Base-by-base conservation (phyloP, 208 protist species). In the Polymyxa betae region DNA sequence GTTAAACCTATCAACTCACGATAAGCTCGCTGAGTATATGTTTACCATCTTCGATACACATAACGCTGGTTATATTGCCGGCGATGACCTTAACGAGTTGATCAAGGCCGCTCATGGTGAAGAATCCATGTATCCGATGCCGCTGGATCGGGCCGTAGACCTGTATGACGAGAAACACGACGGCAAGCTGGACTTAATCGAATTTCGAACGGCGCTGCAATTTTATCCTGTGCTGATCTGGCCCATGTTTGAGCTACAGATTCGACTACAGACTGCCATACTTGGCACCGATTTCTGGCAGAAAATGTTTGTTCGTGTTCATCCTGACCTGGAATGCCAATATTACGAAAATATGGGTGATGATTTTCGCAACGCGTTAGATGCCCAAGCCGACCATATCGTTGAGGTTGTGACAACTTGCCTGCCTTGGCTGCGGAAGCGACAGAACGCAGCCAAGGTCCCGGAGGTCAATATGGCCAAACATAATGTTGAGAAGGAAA, bases 91-190 rank as follows among this genome's bases (percentile, higher is more conserved):
- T n/a, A 5, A 16, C 16, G 16, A 20, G 72, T n/a, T 82, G 72
- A 35, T 82, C 35, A 12, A 82, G 72, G n/a, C 72, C 35, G n/a
- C 72, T 12, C 72, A 82, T 43, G 72, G 72, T 20, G 16, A 5
- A 12, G 72, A 82, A 35, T 82, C 72, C 5, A 82, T 82, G 72
- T 43, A 5, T 43, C 72, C 72, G 72, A 35, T 82, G 72, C 16
- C 5, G 16, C 16, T 35, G 16, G 72, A 82, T 12, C 10, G 10
- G 16, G 72, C 72, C 72, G 35, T 82, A 5, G 72, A 82, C 5
- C 72, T 82, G 16, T 82, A 82, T n/a, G 72, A 82, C 72, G 72
- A 82, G 72, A 82, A 82, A n/a, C 72, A 82, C 72, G 72, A 82
- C 72, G 72, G n/a, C n/a, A 5, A 35, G 16, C 72, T 82, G 35